These are phyloP conservation scores for Brassica juncea DNA, from an alignment of 345 rosid genomes.

Conservation along the genomic window DNA sequence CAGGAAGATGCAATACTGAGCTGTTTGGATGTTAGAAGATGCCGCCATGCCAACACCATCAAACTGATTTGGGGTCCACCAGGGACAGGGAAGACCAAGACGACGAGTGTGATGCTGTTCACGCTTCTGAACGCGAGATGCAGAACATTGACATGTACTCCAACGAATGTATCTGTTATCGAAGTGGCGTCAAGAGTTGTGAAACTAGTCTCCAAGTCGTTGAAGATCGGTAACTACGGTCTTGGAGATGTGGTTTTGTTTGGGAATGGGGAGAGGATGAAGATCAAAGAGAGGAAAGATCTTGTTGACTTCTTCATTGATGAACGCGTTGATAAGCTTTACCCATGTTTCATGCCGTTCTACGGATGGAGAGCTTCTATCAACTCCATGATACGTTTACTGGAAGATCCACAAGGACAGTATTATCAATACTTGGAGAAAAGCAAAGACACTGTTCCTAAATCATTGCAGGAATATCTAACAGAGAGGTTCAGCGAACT, in stretches of 20 bases:
- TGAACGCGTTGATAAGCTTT: constrained; percentile 42
- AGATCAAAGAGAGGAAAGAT: constrained; percentile 38
- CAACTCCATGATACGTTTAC: constrained; percentile 36
- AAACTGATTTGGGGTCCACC: constrained; percentile 60
- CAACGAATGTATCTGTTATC: constrained; percentile 47
- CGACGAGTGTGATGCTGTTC: constrained; percentile 39
- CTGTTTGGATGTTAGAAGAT: constrained; percentile 33
- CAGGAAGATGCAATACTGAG: constrained; percentile 43
- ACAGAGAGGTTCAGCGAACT: constrained; percentile 27
- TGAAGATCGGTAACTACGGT: constrained; percentile 34
- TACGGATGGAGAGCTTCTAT: constrained; percentile 43
- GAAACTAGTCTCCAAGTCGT: constrained; percentile 21
- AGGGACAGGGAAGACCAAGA: constrained; percentile 59
- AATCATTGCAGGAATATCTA: constrained; percentile 30
- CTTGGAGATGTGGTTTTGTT: constrained; percentile 49
- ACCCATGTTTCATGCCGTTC: constrained; percentile 33
- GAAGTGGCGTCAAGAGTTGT: constrained; percentile 47
- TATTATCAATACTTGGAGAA: constrained; percentile 24
- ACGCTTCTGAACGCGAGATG: constrained; percentile 41
- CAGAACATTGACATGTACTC: constrained; percentile 50
- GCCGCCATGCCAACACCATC: constrained; percentile 33
- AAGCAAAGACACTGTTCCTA: constrained; percentile 6
- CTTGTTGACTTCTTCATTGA: constrained; percentile 45
- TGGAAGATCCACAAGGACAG: constrained; percentile 21
- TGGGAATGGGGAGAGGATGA: constrained; percentile 45